These are phyloP conservation scores for Pueraria montana DNA, from an alignment of 306 rosid genomes.

Conservation along the genomic window DNA sequence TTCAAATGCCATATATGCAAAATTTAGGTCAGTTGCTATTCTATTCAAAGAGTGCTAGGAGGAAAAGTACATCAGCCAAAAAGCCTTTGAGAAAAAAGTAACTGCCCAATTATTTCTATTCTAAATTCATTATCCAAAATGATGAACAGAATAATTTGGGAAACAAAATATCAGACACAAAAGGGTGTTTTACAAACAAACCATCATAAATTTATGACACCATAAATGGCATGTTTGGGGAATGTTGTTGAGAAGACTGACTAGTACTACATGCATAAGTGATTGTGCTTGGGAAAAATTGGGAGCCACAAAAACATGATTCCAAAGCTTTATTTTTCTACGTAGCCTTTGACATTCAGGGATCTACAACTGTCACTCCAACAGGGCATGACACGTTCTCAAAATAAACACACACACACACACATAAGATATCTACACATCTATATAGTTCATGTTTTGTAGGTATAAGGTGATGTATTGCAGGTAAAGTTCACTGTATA, in stretches of 20 bases:
- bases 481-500: too few relatives aligned
- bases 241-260: slow-evolving; percentile 39
- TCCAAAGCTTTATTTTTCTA: slow-evolving; percentile 15
- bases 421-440: too few relatives aligned
- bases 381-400: not conserved
- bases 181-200: slow-evolving; percentile 18
- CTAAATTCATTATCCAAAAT: slow-evolving; percentile 23
- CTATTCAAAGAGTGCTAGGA: too few relatives aligned
- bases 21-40: too few relatives aligned
- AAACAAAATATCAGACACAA: slow-evolving; percentile 38
- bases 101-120: too few relatives aligned
- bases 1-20: too few relatives aligned
- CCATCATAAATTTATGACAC: slow-evolving; percentile 28
- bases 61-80: too few relatives aligned
- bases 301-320: slow-evolving; percentile 30
- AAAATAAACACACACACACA: too few relatives aligned
- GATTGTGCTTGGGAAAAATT: slow-evolving; percentile 47
- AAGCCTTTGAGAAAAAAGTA: too few relatives aligned
- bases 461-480: too few relatives aligned
- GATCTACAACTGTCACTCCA: not conserved
- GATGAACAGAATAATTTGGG: slow-evolving; percentile 24
- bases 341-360: slow-evolving; percentile 37
- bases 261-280: slow-evolving; percentile 47
- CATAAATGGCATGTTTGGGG: slow-evolving; percentile 42
- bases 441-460: too few relatives aligned